These are phyloP conservation scores for Talaromyces albobiverticillius DNA, from an alignment of 2,329 filamentous ascomycete species.

Conservation along the genomic window DNA sequence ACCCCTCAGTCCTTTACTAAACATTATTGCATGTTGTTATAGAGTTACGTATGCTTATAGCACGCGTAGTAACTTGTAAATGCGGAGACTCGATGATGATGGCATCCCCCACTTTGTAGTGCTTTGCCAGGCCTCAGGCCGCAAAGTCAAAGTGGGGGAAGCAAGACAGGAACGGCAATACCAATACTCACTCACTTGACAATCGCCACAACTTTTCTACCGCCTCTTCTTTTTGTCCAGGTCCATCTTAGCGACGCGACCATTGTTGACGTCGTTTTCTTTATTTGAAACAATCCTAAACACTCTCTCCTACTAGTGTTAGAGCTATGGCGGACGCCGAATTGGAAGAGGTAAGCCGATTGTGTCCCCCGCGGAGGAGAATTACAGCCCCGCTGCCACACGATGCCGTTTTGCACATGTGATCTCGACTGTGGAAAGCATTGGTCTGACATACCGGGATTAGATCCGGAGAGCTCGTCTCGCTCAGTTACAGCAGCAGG, in stretches of 20 bases:
- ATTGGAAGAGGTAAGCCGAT: conserved; percentile 55
- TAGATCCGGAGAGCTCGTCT: conserved; percentile 90
- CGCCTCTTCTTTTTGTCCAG: too few relatives aligned
- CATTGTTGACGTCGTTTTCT: too few relatives aligned
- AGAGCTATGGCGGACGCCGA: conserved; percentile 64
- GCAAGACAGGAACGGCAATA: too few relatives aligned
- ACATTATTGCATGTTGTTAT: too few relatives aligned
- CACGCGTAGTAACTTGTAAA: too few relatives aligned
- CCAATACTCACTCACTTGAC: too few relatives aligned
- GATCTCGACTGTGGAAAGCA: not conserved
- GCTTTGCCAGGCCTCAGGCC: conserved; percentile 13
- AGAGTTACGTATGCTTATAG: too few relatives aligned
- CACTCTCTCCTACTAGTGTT: not conserved
- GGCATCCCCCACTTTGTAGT: not conserved
- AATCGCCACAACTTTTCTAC: too few relatives aligned
- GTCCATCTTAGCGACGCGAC: too few relatives aligned
- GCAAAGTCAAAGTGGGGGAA: conserved; percentile 13
- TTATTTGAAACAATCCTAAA: not conserved
- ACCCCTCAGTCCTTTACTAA: too few relatives aligned
- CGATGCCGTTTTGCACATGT: too few relatives aligned
- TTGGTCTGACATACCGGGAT: conserved; percentile 11
- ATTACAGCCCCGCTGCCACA: too few relatives aligned
- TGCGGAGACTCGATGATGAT: not conserved
- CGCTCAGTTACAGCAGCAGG: conserved; percentile 81
- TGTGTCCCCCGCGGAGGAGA: not conserved